phyloP scores from a whole-genome alignment of 2,329 filamentous ascomycete genomes.

The Ophiobolus disseminans region DNA sequence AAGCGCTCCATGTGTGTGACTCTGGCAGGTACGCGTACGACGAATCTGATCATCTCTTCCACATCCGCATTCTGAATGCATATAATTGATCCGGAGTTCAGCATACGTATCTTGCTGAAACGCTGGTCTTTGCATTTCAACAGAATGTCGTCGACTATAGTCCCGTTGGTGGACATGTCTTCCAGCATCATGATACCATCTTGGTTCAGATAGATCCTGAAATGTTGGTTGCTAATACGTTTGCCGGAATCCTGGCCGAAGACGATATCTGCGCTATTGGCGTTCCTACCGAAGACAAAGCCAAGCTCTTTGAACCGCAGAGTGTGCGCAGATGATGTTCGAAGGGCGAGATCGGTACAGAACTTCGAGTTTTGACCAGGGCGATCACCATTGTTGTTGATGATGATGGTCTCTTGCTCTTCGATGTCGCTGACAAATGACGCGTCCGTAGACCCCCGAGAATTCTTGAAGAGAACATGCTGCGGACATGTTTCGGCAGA shows the following conservation, averaged over 20 bases:
- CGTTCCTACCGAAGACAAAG: constrained; percentile 86
- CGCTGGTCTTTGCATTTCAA: constrained; percentile 60
- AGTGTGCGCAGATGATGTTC: constrained; percentile 69
- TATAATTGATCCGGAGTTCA: constrained; percentile 76
- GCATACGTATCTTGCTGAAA: constrained; percentile 64
- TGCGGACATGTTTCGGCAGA: constrained; percentile 62
- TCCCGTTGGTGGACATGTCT: constrained; percentile 96
- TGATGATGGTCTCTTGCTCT: constrained; percentile 57
- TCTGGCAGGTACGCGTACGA: constrained; percentile 79
- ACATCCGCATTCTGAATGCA: constrained; percentile 65
- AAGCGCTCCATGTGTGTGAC: constrained; percentile 74
- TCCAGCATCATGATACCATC: constrained; percentile 88
- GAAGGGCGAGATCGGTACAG: constrained; percentile 73
- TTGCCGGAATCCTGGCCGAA: constrained; percentile 69
- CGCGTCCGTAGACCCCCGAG: constrained; percentile 51
- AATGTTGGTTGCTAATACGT: constrained; percentile 92
- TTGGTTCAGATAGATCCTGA: constrained; percentile 89
- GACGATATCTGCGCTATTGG: constrained; percentile 72
- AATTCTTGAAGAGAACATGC: constrained; percentile 62
- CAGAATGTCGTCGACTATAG: constrained; percentile 77
- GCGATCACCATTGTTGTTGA: constrained; percentile 49
- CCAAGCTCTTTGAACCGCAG: constrained; percentile 74
- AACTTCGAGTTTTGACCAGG: constrained; percentile 25
- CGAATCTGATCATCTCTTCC: constrained; percentile 75
- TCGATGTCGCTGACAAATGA: constrained; percentile 46